phyloP scores from a whole-genome alignment of 1,284 basidiomycete species.

The Malassezia furfur region DNA sequence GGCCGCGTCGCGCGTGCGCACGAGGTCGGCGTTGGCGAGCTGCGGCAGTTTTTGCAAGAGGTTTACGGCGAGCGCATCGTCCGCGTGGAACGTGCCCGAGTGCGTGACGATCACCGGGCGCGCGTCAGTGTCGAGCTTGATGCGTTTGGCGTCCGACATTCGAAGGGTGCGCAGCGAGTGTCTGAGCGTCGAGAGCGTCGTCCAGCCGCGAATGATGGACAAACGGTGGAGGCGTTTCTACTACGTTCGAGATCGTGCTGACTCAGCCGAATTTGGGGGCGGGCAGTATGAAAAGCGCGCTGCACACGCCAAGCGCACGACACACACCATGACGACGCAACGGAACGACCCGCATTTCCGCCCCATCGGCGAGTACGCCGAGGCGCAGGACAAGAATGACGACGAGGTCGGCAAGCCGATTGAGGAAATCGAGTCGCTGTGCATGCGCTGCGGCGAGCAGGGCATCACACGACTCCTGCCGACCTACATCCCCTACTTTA shows the following conservation, averaged over 20 bases:
- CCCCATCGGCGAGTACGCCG: constrained; percentile 12
- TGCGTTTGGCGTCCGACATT: constrained; percentile 16
- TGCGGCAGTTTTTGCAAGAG: constrained; percentile 68
- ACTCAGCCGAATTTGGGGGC: background rate
- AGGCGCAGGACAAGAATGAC: constrained; percentile 1
- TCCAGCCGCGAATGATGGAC: background rate
- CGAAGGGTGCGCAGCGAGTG: background rate
- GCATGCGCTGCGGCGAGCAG: constrained; percentile 87
- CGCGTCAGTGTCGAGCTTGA: constrained; percentile 1
- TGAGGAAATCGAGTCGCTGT: constrained; percentile 67
- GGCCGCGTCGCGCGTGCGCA: constrained; percentile 63
- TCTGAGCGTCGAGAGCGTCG: background rate
- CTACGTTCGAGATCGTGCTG: constrained; percentile 8
- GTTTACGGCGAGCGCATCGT: constrained; percentile 88
- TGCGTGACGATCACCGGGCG: constrained; percentile 57
- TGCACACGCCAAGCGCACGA: too few relatives aligned
- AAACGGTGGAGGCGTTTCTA: background rate
- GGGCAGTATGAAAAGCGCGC: background rate
- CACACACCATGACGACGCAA: background rate
- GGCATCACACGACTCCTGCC: constrained; percentile 83
- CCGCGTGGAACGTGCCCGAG: constrained; percentile 91
- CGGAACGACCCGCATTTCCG: constrained; percentile 11
- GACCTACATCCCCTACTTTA: constrained; percentile 91
- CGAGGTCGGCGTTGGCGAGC: constrained; percentile 56
- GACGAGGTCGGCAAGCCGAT: constrained; percentile 31